Evolutionary conservation across 1,139 yeast species (phyloP).

Genomic region (Saccharomycopsis hybrid): DNA sequence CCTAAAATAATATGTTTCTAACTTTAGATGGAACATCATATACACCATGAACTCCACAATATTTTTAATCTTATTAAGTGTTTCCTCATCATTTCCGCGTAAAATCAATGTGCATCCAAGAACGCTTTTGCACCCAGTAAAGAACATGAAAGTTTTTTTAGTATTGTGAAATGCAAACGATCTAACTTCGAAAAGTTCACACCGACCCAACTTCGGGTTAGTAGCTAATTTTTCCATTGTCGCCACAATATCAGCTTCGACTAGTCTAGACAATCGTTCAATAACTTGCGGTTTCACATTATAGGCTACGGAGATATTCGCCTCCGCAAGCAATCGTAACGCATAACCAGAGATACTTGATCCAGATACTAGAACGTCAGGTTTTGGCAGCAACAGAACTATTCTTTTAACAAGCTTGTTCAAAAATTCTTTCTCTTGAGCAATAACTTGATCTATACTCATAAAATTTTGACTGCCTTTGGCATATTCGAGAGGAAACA

Average conservation of each 20-base stretch:
- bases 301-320: slow-evolving; percentile 72
- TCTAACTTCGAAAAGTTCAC: slow-evolving; percentile 65
- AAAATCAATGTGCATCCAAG: slow-evolving; percentile 79
- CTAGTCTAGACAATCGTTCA: slow-evolving; percentile 70
- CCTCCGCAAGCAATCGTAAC: slow-evolving; percentile 58
- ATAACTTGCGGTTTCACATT: slow-evolving; percentile 80
- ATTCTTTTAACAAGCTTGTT: slow-evolving; percentile 77
- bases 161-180: slow-evolving; percentile 49
- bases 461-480: slow-evolving; percentile 66
- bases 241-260: slow-evolving; percentile 73
- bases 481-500: slow-evolving; percentile 85
- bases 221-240: slow-evolving; percentile 60
- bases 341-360: slow-evolving; percentile 85
- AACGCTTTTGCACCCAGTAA: slow-evolving; percentile 69
- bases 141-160: slow-evolving; percentile 66
- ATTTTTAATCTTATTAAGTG: slow-evolving; percentile 62
- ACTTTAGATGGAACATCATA: slow-evolving; percentile 65
- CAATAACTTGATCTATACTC: slow-evolving; percentile 75
- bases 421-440: slow-evolving; percentile 84
- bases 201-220: slow-evolving; percentile 61
- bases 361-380: slow-evolving; percentile 75
- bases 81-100: slow-evolving; percentile 59
- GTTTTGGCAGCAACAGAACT: slow-evolving; percentile 51
- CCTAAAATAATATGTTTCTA: slow-evolving; percentile 75
- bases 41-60: slow-evolving; percentile 77